phyloP scores from a whole-genome alignment of 164 flowering plant species.

The Annona cherimola region DNA sequence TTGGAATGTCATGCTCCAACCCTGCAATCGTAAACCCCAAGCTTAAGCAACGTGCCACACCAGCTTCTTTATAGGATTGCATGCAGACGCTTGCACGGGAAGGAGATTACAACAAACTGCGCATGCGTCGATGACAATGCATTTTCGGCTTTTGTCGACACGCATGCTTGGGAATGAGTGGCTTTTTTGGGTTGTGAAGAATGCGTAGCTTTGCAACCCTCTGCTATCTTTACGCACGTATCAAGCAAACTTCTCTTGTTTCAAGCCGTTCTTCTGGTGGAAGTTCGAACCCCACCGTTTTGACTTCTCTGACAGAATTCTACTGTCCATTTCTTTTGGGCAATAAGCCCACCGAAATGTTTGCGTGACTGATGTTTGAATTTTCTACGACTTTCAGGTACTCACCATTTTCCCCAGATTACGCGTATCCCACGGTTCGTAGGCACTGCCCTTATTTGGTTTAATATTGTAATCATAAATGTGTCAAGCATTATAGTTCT shows the following conservation, averaged over 20 bases:
- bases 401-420: constrained; percentile 68
- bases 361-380: not conserved
- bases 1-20: not conserved
- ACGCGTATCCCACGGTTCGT: constrained; percentile 73
- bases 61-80: not conserved
- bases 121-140: not conserved
- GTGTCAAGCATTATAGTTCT: too few species aligned
- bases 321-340: not conserved
- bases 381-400: constrained; percentile 35
- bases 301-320: not conserved
- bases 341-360: not conserved
- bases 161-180: not conserved
- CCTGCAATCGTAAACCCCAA: not conserved
- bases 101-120: not conserved
- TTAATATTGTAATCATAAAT: not conserved
- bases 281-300: not conserved
- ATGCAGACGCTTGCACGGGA: not conserved
- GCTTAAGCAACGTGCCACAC: not conserved
- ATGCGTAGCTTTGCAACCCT: not conserved
- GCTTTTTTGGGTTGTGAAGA: not conserved
- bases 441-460: not conserved
- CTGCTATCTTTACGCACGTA: not conserved
- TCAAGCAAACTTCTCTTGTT: not conserved
- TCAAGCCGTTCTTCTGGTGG: not conserved
- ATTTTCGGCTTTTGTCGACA: not conserved